Evolutionary conservation across 2,329 filamentous ascomycete species (phyloP), one percentile per base, ranked within the genome.

Genomic region (Coniella vitis): DNA sequence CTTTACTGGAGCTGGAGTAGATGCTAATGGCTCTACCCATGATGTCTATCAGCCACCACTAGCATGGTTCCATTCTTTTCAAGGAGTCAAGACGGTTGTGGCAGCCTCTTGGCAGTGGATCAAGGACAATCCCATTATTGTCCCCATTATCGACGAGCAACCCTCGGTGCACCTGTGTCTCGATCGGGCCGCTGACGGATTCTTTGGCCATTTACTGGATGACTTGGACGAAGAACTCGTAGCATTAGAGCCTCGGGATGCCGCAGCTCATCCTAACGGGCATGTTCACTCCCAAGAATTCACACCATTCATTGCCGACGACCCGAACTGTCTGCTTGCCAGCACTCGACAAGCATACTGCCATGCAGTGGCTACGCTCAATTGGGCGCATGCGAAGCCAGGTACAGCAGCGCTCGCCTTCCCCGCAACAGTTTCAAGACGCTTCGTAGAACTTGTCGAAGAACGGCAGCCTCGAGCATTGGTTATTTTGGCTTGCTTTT

Each of bases 41-140:
- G 38, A 38, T 25, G 68, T 68, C 35, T 84, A 84, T 58, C 68
- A 70, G 16, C 63, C 83, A n/a, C 81, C 81, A 0, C 64, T 83
- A 38, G 72, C 77, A 3, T 84, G 79, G 79, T 84, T 84, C 53
- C 80, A 84, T 58, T 76, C 81, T 4, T 84, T 83, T 58, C 81
- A 84, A 57, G 81, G 81, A 10, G 78, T 84, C 55, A 84, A 84
- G 60, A 76, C 80, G 2, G 72, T 84, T 31, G 80, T 83, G 0
- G 76, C 80, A 17, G 74, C 75, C 3, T 81, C 79, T 13, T 84
- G 81, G 81, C 76, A 75, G 49, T 84, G 76, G 74, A 71, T 84
- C 40, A 71, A 79, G 3, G 70, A 72, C 51, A 83, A 78, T 55
- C 67, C 70, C 2, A 71, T 76, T 13, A 77, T 82, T 35, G 72